Base-by-base conservation (phyloP, 176 grass and related monocot genomes). In the Juncus effusus region DNA sequence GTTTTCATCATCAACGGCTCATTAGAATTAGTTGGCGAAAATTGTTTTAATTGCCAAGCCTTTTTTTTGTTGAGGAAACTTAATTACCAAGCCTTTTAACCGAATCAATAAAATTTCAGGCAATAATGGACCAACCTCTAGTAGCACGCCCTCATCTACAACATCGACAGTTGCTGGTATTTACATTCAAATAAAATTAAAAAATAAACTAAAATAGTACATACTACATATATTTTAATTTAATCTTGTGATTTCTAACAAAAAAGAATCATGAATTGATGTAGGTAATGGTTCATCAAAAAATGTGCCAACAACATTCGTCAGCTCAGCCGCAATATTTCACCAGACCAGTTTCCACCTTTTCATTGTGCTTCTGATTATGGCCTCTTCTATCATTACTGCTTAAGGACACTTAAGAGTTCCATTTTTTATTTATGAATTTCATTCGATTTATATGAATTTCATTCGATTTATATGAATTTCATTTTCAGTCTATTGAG, bases 211-310 rank as follows among this genome's bases (percentile, higher is more conserved):
- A 15, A 6, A 10, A 75, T 19, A 62, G 3, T 13, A 35, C 3
- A 11, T 38, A 36, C 10, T 39, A 8, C 62, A 36, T 12, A 55
- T 10, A 13, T 67, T 6, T 37, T 7, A n/a, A 59, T 36, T 77
- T 13, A 10, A 52, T 59, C 12, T 62, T 11, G 57, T 35, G 10
- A n/a, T 54, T 50, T 54, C 9, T n/a, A 55, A 69, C 50, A 2
- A 55, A 69, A 56, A 7, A 51, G 38, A 45, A 68, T 38, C 1
- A 40, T 54, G 40, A 51, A 38, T 59, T 13, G 35, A 50, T 65
- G 60, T 56, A 59, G 54, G 41, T 59, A 73, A 65, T 63, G 58
- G 38, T n/a, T 66, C 65, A 65, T 83, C 80, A 36, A 83, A 83
- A 74, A 9, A 15, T 5, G 54, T 64, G 11, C 67, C 79, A 47